Percentiles rank a stretch among this genome's conserved stretches.
Conservation (phyloP, 2,329 filamentous ascomycete species). For the Colletotrichum lini region DNA sequence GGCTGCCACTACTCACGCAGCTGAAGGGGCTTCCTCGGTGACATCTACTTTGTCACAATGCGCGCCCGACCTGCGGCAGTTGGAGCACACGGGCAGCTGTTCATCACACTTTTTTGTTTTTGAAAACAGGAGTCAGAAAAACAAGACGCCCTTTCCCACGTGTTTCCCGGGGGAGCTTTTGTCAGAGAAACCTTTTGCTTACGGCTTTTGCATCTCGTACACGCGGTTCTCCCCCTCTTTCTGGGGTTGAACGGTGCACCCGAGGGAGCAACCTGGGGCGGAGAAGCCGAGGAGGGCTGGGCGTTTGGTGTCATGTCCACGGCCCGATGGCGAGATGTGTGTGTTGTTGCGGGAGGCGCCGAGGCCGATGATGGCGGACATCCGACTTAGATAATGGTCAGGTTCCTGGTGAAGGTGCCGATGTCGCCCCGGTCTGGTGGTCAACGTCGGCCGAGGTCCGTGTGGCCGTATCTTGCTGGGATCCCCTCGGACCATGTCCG, state of each 20-base stretch:
- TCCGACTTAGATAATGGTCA: constrained; percentile 26
- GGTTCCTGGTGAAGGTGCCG: not conserved
- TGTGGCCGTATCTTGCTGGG: not conserved
- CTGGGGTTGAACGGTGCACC: constrained; percentile 52
- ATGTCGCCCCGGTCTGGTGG: not conserved
- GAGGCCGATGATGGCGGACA: constrained; percentile 14
- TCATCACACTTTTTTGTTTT: constrained; percentile 58
- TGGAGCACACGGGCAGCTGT: constrained; percentile 60
- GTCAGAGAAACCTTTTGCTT: constrained; percentile 56
- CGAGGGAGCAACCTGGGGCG: constrained; percentile 11
- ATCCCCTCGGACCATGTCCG: not conserved
- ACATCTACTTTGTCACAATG: constrained; percentile 59
- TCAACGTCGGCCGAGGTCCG: constrained; percentile 8
- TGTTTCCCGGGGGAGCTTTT: not conserved
- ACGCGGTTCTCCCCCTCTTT: constrained; percentile 60
- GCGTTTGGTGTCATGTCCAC: constrained; percentile 22
- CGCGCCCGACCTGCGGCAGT: constrained; percentile 58
- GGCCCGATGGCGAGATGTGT: not conserved
- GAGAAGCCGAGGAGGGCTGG: constrained; percentile 6
- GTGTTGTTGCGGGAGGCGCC: not conserved
- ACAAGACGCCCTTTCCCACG: too few species aligned
- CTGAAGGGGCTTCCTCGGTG: constrained; percentile 46
- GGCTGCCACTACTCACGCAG: constrained; percentile 19
- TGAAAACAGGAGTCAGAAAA: not conserved
- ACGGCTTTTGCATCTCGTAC: constrained; percentile 60